Evolutionary conservation across 2,329 filamentous ascomycete species (phyloP).

Genomic region (Exophiala calicioides): DNA sequence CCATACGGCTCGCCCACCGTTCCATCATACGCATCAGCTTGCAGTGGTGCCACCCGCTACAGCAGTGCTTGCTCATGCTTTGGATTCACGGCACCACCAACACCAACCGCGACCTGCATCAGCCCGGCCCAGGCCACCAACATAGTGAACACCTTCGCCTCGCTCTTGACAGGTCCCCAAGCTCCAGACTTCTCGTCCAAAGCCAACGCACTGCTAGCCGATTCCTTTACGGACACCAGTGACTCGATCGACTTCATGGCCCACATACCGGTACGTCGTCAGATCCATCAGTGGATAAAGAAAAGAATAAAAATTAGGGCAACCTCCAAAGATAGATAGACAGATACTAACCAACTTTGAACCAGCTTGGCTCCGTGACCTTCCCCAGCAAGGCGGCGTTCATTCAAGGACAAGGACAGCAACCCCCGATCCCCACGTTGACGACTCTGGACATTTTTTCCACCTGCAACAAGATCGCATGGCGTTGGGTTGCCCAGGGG

Average conservation of each 20-base stretch:
- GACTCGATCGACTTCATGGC: conserved; percentile 27
- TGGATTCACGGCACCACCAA: conserved; percentile 9
- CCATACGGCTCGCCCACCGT: conserved; percentile 12
- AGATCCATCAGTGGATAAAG: neutral
- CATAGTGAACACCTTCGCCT: conserved; percentile 21
- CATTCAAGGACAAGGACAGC: conserved; percentile 22
- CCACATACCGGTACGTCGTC: conserved; percentile 15
- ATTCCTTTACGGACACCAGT: conserved; percentile 23
- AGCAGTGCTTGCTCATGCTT: conserved; percentile 20
- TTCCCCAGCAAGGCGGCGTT: conserved; percentile 26
- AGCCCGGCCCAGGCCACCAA: conserved; percentile 11
- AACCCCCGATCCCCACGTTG: conserved; percentile 22
- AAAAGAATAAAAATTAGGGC: no score
- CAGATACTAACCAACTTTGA: conserved; percentile 1
- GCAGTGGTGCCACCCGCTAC: conserved; percentile 8
- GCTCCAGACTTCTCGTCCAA: conserved; percentile 21
- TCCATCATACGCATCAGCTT: conserved; percentile 19
- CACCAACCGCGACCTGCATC: conserved; percentile 11
- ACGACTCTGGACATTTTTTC: conserved; percentile 27
- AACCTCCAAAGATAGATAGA: no score
- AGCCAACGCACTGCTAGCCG: conserved; percentile 23
- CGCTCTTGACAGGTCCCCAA: conserved; percentile 21
- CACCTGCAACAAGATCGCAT: conserved; percentile 28
- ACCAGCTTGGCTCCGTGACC: conserved; percentile 9
- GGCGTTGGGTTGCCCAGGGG: conserved; percentile 26